Conservation (phyloP, 345 rosid genomes). For the Acer negundo region DNA sequence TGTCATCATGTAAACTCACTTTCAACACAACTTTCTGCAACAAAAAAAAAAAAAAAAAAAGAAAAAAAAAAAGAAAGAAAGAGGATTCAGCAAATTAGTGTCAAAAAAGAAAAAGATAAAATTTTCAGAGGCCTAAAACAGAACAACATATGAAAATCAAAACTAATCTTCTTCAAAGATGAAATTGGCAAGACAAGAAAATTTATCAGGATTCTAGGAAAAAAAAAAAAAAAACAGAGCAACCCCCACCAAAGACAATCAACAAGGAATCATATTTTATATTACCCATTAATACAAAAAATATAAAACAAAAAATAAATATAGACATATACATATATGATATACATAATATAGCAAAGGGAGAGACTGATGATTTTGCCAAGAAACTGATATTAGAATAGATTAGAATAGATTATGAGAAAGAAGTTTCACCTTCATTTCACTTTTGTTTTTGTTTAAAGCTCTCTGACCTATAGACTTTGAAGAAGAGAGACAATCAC, state of each 20-base stretch:
- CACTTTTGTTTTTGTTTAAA: slow-evolving; percentile 5
- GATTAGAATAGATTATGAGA: slow-evolving; percentile 10
- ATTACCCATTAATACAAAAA: not conserved
- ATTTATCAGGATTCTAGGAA: not conserved
- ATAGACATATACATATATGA: no score
- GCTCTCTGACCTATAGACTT: slow-evolving; percentile 15
- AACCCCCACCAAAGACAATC: not conserved
- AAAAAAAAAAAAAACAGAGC: no score
- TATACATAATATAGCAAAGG: no score
- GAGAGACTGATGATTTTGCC: not conserved
- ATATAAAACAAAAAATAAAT: not conserved
- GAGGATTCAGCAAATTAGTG: not conserved
- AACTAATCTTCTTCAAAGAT: no score
- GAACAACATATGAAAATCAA: not conserved
- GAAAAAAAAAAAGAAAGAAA: slow-evolving; percentile 8
- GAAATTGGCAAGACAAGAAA: no score
- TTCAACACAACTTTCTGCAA: slow-evolving; percentile 68
- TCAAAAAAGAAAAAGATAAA: not conserved
- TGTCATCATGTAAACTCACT: slow-evolving; percentile 50
- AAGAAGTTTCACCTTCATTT: slow-evolving; percentile 36
- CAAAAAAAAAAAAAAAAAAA: slow-evolving; percentile 1
- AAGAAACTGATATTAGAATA: slow-evolving; percentile 1
- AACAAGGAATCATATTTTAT: not conserved
- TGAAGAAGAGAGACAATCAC: not conserved
- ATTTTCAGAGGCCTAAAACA: not conserved